phyloP scores from a whole-genome alignment of 2,329 filamentous ascomycete species.

The Talaromyces rugulosus region DNA sequence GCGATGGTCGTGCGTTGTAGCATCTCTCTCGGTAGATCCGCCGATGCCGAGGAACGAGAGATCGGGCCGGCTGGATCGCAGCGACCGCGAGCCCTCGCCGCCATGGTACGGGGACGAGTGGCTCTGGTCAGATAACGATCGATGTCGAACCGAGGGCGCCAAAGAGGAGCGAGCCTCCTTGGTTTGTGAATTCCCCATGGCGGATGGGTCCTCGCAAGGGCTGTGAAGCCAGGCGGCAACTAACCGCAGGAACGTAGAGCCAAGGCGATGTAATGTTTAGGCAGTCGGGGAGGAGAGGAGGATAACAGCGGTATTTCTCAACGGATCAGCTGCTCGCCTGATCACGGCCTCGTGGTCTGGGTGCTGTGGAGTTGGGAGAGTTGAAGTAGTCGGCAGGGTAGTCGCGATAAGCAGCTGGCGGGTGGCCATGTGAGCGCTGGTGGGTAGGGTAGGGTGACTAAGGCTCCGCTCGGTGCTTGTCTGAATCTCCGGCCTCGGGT shows the following conservation, averaged over 20 bases:
- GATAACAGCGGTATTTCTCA: not conserved
- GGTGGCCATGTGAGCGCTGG: conserved; percentile 28
- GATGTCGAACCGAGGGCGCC: conserved; percentile 25
- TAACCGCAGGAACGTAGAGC: not conserved
- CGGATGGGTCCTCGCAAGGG: not conserved
- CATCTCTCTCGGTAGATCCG: conserved; percentile 44
- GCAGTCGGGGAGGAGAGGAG: not conserved
- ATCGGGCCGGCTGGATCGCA: conserved; percentile 54
- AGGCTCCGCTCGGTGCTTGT: conserved; percentile 9
- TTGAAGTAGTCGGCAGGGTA: conserved; percentile 1
- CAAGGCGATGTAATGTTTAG: not conserved
- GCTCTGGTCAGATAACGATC: conserved; percentile 25
- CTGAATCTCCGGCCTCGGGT: conserved; percentile 17
- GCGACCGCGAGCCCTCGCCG: conserved; percentile 42
- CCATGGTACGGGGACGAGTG: conserved; percentile 25
- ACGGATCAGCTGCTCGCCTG: not conserved
- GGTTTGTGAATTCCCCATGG: conserved; percentile 45
- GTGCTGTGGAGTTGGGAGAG: not conserved
- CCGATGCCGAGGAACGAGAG: conserved; percentile 57
- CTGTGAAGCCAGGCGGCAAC: not conserved
- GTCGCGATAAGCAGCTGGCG: conserved; percentile 15
- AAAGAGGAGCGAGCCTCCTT: conserved; percentile 39
- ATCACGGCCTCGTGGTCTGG: not conserved
- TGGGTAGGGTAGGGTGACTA: conserved; percentile 3
- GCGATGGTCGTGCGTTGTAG: conserved; percentile 54